phyloP scores from a whole-genome alignment of 2,329 filamentous ascomycete genomes.

The Aspergillus niger region DNA sequence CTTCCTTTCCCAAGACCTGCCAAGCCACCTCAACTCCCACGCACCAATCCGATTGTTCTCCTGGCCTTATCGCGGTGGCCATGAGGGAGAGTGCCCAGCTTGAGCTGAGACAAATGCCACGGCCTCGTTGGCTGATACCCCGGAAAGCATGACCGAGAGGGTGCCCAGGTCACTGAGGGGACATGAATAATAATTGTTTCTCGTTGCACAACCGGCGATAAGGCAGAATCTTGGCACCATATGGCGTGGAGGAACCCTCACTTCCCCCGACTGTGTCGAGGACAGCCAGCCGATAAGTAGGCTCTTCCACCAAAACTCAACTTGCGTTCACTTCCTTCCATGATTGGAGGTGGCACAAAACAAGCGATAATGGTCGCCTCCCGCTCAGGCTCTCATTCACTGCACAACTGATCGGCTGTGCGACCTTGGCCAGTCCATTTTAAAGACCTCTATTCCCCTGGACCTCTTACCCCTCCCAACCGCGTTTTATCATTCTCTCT shows the following conservation, averaged over 20 bases:
- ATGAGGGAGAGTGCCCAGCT: neutral
- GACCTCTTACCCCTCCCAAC: neutral
- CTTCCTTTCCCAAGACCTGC: neutral
- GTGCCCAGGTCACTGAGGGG: neutral
- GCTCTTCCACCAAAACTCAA: neutral
- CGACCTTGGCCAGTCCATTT: conserved; percentile 5
- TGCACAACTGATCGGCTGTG: neutral
- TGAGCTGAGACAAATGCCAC: neutral
- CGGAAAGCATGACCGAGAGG: neutral
- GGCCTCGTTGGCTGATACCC: neutral
- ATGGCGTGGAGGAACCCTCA: neutral
- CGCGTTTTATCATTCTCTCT: neutral
- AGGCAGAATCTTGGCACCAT: too few species aligned
- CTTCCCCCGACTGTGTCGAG: neutral
- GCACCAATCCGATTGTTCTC: neutral
- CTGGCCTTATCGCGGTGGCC: neutral
- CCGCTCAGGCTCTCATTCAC: neutral
- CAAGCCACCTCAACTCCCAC: neutral
- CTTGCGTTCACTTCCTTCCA: neutral
- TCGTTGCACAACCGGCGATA: neutral
- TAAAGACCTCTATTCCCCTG: conserved; percentile 1
- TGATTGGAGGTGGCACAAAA: neutral
- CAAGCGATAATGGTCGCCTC: neutral
- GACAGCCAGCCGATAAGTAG: neutral
- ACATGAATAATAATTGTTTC: neutral